A percentile compares a stretch with the other conserved stretches of the same genome.
These are phyloP conservation scores for Hemileia vastatrix DNA, from an alignment of 1,284 basidiomycete genomes.

Conservation along the genomic window DNA sequence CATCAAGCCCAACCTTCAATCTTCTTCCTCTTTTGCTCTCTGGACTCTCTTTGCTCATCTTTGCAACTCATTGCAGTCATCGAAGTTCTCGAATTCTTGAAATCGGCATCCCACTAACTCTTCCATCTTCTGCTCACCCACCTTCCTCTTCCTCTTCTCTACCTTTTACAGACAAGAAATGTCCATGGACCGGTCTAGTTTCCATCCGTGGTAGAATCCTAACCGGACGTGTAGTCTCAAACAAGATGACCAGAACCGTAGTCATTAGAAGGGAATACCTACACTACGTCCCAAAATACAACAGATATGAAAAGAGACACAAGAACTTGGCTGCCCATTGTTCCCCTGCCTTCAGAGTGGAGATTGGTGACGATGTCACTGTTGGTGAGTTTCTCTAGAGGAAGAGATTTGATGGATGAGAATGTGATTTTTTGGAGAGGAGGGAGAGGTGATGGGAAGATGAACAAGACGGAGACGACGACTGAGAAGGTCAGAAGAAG, in stretches of 20 bases:
- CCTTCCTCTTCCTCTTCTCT: conserved; percentile 10
- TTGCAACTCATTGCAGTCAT: no score
- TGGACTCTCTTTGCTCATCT: conserved; percentile 1
- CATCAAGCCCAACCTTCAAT: no score
- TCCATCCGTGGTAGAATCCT: conserved; percentile 45
- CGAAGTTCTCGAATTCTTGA: background rate
- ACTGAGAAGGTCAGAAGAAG: no score
- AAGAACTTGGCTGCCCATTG: conserved; percentile 43
- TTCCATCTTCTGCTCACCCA: conserved; percentile 7
- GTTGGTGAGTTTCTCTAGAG: conserved; percentile 28
- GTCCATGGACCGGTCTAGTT: conserved; percentile 44
- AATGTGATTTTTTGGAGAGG: no score
- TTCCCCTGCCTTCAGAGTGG: conserved; percentile 44
- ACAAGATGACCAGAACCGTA: conserved; percentile 44
- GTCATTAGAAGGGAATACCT: conserved; percentile 45
- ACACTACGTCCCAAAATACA: conserved; percentile 45
- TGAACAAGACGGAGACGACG: no score
- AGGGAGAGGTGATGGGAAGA: no score
- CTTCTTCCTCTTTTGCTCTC: no score
- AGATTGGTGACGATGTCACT: conserved; percentile 43
- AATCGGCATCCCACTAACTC: no score
- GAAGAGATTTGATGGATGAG: no score
- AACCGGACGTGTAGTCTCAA: conserved; percentile 42
- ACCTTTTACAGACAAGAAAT: conserved; percentile 42
- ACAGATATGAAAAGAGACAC: conserved; percentile 45